Evolutionary conservation across 1,139 yeast species (phyloP), one percentile per base, ranked within the genome.

Genomic region (Kodamaea suecica): DNA sequence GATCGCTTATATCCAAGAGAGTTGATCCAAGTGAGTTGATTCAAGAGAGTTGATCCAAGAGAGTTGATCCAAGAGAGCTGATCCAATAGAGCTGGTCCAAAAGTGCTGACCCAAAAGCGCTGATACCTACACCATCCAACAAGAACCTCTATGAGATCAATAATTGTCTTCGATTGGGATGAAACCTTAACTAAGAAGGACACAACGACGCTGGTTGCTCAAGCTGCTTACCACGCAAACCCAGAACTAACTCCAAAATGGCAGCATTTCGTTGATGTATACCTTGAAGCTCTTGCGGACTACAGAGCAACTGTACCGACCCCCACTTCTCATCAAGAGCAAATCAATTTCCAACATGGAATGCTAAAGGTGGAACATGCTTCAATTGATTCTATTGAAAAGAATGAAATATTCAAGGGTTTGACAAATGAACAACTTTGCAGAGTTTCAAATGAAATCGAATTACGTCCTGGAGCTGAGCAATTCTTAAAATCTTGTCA

Each of bases 81-180:
- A n/a, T n/a, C n/a, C n/a, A n/a, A n/a, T n/a, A n/a, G n/a, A n/a
- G n/a, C n/a, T n/a, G n/a, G n/a, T n/a, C n/a, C n/a, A n/a, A n/a
- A n/a, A n/a, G n/a, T n/a, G n/a, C n/a, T n/a, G n/a, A n/a, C n/a
- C n/a, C n/a, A n/a, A n/a, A n/a, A n/a, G n/a, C n/a, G n/a, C n/a
- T n/a, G n/a, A n/a, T n/a, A n/a, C n/a, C n/a, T n/a, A n/a, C n/a
- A n/a, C n/a, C n/a, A n/a, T n/a, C n/a, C n/a, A n/a, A n/a, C n/a
- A 19, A 19, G 10, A 19, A 19, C 23, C 23, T 7, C 7, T 19
- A 19, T 19, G 23, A n/a, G n/a, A 19, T 27, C 43, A 8, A 35
- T 44, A n/a, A 47, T 76, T 12, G 62, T 76, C 1, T 50, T 74
- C 2, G 92, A 83, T 49, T 83, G 85, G 81, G 92, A 83, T 51